These are phyloP conservation scores for Clitopilus passeckerianus DNA, from an alignment of 768 basidiomycete species.

Conservation along the genomic window DNA sequence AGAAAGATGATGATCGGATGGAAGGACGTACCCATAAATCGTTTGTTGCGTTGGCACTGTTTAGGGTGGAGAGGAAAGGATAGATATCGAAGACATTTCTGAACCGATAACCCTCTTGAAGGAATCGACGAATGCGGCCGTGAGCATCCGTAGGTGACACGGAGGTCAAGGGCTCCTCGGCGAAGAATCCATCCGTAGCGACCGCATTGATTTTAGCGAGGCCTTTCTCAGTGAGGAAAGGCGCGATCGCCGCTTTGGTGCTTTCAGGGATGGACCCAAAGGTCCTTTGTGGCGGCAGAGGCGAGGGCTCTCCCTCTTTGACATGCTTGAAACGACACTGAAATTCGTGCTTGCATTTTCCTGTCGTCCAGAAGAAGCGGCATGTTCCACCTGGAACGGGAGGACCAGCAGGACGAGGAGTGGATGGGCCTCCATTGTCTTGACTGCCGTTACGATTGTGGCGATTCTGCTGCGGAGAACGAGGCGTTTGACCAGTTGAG, in stretches of 20 bases:
- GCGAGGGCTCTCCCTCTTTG: conserved; percentile 4
- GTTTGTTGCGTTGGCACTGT: conserved; percentile 32
- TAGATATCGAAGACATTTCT: conserved; percentile 35
- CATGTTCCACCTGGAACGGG: conserved; percentile 34
- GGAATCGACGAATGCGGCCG: conserved; percentile 34
- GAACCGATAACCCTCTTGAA: conserved; percentile 40
- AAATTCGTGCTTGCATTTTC: conserved; percentile 41
- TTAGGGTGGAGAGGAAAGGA: conserved; percentile 33
- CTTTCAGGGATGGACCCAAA: conserved; percentile 4
- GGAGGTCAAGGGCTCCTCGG: conserved; percentile 17
- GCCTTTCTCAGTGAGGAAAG: conserved; percentile 41
- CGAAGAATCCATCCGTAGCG: conserved; percentile 38
- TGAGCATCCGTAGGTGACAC: conserved; percentile 46
- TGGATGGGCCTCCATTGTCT: not conserved
- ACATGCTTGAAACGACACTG: conserved; percentile 38
- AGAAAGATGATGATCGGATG: not conserved
- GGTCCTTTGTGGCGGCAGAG: conserved; percentile 2
- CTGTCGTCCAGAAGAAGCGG: conserved; percentile 40
- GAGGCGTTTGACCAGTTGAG: conserved; percentile 3
- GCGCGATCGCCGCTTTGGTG: conserved; percentile 24
- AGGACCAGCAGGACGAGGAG: conserved; percentile 5
- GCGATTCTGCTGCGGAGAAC: conserved; percentile 1
- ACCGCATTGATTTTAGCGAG: conserved; percentile 36
- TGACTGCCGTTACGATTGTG: not conserved
- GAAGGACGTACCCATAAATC: conserved; percentile 31